These are phyloP conservation scores for Ophiostoma populinum DNA, from an alignment of 2,329 filamentous ascomycete species.

Conservation along the genomic window DNA sequence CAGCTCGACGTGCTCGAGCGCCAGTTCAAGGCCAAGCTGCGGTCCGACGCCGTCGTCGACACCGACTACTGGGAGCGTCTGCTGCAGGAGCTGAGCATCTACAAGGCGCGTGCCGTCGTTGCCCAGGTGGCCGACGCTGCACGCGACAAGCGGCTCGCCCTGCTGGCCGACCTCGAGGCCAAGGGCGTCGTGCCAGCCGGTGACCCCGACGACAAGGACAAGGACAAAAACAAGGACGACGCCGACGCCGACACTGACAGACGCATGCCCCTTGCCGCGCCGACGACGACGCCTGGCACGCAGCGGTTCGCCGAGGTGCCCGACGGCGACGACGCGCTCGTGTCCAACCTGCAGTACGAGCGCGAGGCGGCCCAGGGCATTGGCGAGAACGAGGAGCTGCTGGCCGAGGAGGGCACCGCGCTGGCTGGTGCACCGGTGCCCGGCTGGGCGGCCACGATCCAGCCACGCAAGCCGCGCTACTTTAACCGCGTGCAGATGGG, in stretches of 20 bases:
- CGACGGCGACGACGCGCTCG: slow-evolving; percentile 70
- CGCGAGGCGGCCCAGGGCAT: slow-evolving; percentile 83
- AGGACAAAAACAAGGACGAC: neutral
- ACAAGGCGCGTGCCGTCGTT: slow-evolving; percentile 62
- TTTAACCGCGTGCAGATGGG: slow-evolving; percentile 98
- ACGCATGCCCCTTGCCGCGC: slow-evolving; percentile 4
- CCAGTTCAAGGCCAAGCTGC: slow-evolving; percentile 73
- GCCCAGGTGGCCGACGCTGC: slow-evolving; percentile 29
- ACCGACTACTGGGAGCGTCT: slow-evolving; percentile 96
- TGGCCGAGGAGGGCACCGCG: slow-evolving; percentile 81
- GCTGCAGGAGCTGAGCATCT: slow-evolving; percentile 65
- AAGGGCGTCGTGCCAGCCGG: neutral
- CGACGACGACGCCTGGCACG: slow-evolving; percentile 33
- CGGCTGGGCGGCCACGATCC: slow-evolving; percentile 78
- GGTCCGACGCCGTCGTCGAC: slow-evolving; percentile 82
- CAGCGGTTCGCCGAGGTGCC: slow-evolving; percentile 51
- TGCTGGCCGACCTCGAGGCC: slow-evolving; percentile 33
- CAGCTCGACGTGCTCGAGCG: slow-evolving; percentile 75
- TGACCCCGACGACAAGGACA: neutral
- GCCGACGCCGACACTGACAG: neutral
- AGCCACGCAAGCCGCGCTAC: slow-evolving; percentile 82
- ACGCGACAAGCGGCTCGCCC: slow-evolving; percentile 47
- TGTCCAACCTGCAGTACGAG: slow-evolving; percentile 78
- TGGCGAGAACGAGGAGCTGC: slow-evolving; percentile 88
- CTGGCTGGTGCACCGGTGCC: too few species aligned